Percentiles rank a stretch among this genome's conserved stretches.
Evolutionary conservation across 495 filamentous ascomycete species (phyloP).

Genomic region (Aspergillus haitiensis): DNA sequence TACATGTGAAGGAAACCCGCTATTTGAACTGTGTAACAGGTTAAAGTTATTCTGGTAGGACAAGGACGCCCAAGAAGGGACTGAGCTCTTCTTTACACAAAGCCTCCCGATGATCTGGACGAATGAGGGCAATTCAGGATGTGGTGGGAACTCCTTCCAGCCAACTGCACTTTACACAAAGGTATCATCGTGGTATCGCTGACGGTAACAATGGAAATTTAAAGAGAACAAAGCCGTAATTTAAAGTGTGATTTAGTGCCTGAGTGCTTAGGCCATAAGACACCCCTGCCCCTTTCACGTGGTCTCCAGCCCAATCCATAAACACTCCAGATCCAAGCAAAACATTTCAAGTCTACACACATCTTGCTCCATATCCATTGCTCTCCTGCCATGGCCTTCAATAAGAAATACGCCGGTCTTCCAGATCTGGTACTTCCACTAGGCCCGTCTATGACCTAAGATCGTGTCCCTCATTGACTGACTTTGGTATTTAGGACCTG

Average conservation of each 20-base stretch:
- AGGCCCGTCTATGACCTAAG: neutral
- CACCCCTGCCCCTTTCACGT: slow-evolving; percentile 22
- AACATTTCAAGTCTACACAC: neutral
- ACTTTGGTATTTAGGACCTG: slow-evolving; percentile 61
- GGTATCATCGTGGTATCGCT: too few species aligned
- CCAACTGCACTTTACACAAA: neutral
- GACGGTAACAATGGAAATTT: too few species aligned
- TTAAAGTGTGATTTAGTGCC: neutral
- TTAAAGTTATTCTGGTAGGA: slow-evolving; percentile 3
- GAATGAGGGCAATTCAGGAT: neutral
- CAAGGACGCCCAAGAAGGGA: neutral
- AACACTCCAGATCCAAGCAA: neutral
- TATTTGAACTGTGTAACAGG: slow-evolving; percentile 5
- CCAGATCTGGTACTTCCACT: slow-evolving; percentile 70
- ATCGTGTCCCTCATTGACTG: neutral
- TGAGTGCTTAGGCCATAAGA: slow-evolving; percentile 15
- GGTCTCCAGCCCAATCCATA: slow-evolving; percentile 14
- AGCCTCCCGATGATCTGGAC: neutral
- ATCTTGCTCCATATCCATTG: slow-evolving; percentile 8
- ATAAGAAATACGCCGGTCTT: slow-evolving; percentile 77
- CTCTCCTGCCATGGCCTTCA: slow-evolving; percentile 45
- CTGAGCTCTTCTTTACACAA: neutral
- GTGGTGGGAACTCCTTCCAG: neutral
- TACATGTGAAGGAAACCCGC: slow-evolving; percentile 1
- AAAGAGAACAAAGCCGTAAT: too few species aligned